These are phyloP conservation scores for thale cress (Arabidopsis thaliana) DNA, from an alignment of 345 rosid species.

Conservation along the genomic window DNA sequence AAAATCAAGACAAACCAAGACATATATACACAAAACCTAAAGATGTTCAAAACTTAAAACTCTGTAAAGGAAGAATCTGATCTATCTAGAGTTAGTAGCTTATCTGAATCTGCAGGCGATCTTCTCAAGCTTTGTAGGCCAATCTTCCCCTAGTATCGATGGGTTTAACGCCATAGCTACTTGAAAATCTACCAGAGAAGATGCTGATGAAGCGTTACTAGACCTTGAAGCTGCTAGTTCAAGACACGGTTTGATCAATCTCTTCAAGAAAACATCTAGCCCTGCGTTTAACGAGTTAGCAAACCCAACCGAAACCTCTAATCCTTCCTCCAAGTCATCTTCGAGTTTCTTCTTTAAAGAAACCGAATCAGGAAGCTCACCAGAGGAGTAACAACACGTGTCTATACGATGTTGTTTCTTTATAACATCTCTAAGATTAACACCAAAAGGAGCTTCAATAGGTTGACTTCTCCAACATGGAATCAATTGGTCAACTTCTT, in stretches of 20 bases:
- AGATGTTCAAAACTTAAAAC: slow-evolving; percentile 25
- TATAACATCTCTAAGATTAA: slow-evolving; percentile 44
- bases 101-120: slow-evolving; percentile 31
- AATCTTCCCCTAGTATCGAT: slow-evolving; percentile 59
- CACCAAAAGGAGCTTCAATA: slow-evolving; percentile 73
- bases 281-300: slow-evolving; percentile 61
- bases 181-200: slow-evolving; percentile 63
- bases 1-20: slow-evolving; percentile 8
- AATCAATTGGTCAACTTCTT: slow-evolving; percentile 82
- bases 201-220: slow-evolving; percentile 31
- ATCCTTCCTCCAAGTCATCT: slow-evolving; percentile 55
- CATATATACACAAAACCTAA: slow-evolving; percentile 30
- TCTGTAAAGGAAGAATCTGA: slow-evolving; percentile 31
- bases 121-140: slow-evolving; percentile 66
- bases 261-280: slow-evolving; percentile 62
- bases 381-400: slow-evolving; percentile 48
- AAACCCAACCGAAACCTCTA: slow-evolving; percentile 58
- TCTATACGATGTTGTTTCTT: slow-evolving; percentile 42
- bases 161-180: slow-evolving; percentile 66
- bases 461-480: slow-evolving; percentile 59
- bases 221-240: slow-evolving; percentile 58
- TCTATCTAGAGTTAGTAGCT: slow-evolving; percentile 35
- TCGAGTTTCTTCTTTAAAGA: slow-evolving; percentile 63
- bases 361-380: slow-evolving; percentile 66
- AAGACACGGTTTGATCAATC: slow-evolving; percentile 71